These are phyloP conservation scores for Akanthomyces dipterigenus DNA, from an alignment of 2,329 filamentous ascomycete species.

Conservation along the genomic window DNA sequence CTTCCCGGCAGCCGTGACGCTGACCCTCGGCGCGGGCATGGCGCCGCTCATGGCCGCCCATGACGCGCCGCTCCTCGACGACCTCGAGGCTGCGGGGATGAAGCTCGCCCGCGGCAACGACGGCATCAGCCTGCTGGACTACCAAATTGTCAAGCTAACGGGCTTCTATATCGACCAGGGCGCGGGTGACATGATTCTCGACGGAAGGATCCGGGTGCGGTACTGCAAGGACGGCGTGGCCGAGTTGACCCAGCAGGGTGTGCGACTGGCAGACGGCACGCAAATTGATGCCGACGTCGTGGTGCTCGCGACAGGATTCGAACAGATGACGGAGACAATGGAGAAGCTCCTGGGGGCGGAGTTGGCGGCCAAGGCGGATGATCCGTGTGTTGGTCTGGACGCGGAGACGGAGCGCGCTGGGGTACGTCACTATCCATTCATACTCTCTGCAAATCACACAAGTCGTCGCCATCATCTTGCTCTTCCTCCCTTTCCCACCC, in stretches of 20 bases:
- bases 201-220: constrained; percentile 34
- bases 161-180: constrained; percentile 39
- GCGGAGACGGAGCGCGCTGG: constrained; percentile 23
- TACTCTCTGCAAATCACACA: no score
- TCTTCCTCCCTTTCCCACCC: neutral
- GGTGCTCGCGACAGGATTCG: constrained; percentile 36
- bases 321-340: constrained; percentile 30
- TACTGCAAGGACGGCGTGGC: constrained; percentile 24
- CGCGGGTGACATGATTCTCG: constrained; percentile 30
- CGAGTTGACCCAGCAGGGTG: constrained; percentile 21
- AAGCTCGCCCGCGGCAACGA: constrained; percentile 28
- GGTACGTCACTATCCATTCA: constrained; percentile 15
- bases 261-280: constrained; percentile 26
- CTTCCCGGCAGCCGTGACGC: constrained; percentile 39
- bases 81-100: constrained; percentile 43
- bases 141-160: constrained; percentile 31
- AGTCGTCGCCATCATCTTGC: no score
- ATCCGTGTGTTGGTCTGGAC: constrained; percentile 31
- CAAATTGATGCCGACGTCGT: constrained; percentile 33
- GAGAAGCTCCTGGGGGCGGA: constrained; percentile 30
- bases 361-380: constrained; percentile 25
- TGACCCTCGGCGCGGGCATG: constrained; percentile 35
- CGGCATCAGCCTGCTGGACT: constrained; percentile 28
- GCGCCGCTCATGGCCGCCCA: constrained; percentile 33
- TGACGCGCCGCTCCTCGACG: constrained; percentile 37